phyloP scores from a whole-genome alignment of 2,329 filamentous ascomycete genomes.

The Simplicillium sp. region DNA sequence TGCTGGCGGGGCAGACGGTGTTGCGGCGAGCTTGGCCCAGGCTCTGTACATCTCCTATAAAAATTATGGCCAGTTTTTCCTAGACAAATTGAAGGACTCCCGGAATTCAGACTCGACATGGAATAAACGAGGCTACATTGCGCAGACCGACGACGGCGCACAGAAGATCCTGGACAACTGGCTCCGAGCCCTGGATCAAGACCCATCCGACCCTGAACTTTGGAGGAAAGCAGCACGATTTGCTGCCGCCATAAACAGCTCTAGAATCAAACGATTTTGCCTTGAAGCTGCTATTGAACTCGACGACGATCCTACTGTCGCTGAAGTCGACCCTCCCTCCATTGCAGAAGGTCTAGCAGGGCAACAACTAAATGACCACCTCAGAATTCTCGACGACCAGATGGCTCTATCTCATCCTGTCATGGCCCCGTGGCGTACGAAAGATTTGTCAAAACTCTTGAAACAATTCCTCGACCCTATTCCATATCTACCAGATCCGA shows the following conservation, averaged over 20 bases:
- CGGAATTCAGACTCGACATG: constrained; percentile 42
- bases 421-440: constrained; percentile 47
- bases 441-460: constrained; percentile 39
- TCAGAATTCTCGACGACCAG: constrained; percentile 43
- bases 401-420: constrained; percentile 50
- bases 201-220: constrained; percentile 58
- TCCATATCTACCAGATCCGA: constrained; percentile 50
- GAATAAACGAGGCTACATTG: constrained; percentile 17
- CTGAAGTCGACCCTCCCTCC: constrained; percentile 53
- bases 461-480: constrained; percentile 50
- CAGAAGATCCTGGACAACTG: constrained; percentile 46
- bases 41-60: constrained; percentile 92
- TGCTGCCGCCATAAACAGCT: constrained; percentile 46
- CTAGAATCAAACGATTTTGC: constrained; percentile 50
- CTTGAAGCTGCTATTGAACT: constrained; percentile 58
- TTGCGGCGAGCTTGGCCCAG: constrained; percentile 74
- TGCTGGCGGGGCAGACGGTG: constrained; percentile 58
- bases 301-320: constrained; percentile 55
- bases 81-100: constrained; percentile 49
- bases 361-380: constrained; percentile 47
- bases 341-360: constrained; percentile 55
- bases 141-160: constrained; percentile 20
- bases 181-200: constrained; percentile 49
- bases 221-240: constrained; percentile 53
- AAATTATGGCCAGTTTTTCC: constrained; percentile 82